phyloP scores from a whole-genome alignment of 2,329 filamentous ascomycete species.

The Fusarium sublunatum region DNA sequence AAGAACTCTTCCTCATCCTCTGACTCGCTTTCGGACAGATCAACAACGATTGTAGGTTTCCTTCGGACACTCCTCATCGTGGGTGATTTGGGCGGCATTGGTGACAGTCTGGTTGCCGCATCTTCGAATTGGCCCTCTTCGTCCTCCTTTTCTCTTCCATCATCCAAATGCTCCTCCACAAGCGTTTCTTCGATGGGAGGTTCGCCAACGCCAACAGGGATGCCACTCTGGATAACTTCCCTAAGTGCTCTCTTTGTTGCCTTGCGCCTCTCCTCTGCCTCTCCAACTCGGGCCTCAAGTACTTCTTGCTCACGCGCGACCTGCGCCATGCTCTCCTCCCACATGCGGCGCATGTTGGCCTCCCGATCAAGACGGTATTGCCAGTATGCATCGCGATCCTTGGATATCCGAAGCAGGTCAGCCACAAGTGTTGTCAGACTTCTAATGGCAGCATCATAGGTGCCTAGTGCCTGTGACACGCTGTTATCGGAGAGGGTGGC shows the following conservation, averaged over 20 bases:
- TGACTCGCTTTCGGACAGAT: conserved; percentile 83
- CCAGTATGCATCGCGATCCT: conserved; percentile 96
- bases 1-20: conserved; percentile 94
- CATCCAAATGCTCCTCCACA: conserved; percentile 50
- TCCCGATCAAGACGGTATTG: conserved; percentile 94
- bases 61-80: conserved; percentile 56
- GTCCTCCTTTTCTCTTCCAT: conserved; percentile 33
- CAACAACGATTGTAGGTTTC: conserved; percentile 75
- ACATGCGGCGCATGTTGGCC: conserved; percentile 90
- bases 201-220: conserved; percentile 49
- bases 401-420: conserved; percentile 89
- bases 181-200: conserved; percentile 45
- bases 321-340: conserved; percentile 99
- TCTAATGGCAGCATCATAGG: conserved; percentile 89
- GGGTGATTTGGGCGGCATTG: conserved; percentile 23
- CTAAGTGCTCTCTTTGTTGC: conserved; percentile 89
- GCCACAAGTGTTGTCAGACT: conserved; percentile 87
- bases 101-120: conserved; percentile 25
- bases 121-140: conserved; percentile 42
- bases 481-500: conserved; percentile 80
- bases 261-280: conserved; percentile 90
- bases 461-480: conserved; percentile 79
- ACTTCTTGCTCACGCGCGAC: conserved; percentile 96
- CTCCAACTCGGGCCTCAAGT: conserved; percentile 85
- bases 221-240: conserved; percentile 76